Percentiles rank a stretch among this genome's conserved stretches.
These are phyloP conservation scores for Claviceps paspali DNA, from an alignment of 2,329 filamentous ascomycete species.

Conservation along the genomic window DNA sequence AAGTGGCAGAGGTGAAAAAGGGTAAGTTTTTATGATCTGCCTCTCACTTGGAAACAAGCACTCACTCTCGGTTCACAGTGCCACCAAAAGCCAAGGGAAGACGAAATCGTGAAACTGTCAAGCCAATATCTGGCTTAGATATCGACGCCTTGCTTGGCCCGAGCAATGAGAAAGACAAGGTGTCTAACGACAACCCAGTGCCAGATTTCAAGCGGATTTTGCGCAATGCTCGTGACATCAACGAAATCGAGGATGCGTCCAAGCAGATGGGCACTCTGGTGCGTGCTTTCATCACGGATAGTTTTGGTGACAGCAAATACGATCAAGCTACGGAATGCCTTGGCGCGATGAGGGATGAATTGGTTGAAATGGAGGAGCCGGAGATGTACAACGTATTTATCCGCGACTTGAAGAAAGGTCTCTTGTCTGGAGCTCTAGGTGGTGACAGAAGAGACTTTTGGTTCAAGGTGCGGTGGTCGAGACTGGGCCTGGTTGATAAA, in stretches of 20 bases:
- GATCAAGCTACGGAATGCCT: slow-evolving; percentile 60
- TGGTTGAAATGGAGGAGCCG: slow-evolving; percentile 62
- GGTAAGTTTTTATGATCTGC: slow-evolving; percentile 25
- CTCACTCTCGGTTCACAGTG: slow-evolving; percentile 31
- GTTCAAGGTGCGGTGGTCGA: slow-evolving; percentile 52
- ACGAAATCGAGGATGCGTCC: slow-evolving; percentile 49
- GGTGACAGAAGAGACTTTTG: slow-evolving; percentile 74
- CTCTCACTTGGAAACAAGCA: neutral
- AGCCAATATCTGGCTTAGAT: slow-evolving; percentile 81
- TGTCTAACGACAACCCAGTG: slow-evolving; percentile 57
- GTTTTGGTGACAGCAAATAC: slow-evolving; percentile 63
- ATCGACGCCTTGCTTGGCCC: slow-evolving; percentile 65
- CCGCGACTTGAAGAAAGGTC: slow-evolving; percentile 51
- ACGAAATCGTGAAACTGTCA: slow-evolving; percentile 52
- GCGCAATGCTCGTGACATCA: slow-evolving; percentile 39
- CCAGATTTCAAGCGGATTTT: slow-evolving; percentile 82
- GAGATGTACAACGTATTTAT: slow-evolving; percentile 63
- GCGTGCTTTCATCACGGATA: slow-evolving; percentile 50
- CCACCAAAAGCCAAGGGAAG: slow-evolving; percentile 65
- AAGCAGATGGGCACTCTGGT: slow-evolving; percentile 64
- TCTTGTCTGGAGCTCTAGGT: slow-evolving; percentile 54
- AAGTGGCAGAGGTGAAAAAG: slow-evolving; percentile 69
- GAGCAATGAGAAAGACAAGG: slow-evolving; percentile 22
- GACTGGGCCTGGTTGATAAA: slow-evolving; percentile 58
- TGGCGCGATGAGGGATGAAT: slow-evolving; percentile 61